Base-by-base conservation (phyloP, 1,284 basidiomycete genomes). In the Sporisorium iseilematis-ciliati region DNA sequence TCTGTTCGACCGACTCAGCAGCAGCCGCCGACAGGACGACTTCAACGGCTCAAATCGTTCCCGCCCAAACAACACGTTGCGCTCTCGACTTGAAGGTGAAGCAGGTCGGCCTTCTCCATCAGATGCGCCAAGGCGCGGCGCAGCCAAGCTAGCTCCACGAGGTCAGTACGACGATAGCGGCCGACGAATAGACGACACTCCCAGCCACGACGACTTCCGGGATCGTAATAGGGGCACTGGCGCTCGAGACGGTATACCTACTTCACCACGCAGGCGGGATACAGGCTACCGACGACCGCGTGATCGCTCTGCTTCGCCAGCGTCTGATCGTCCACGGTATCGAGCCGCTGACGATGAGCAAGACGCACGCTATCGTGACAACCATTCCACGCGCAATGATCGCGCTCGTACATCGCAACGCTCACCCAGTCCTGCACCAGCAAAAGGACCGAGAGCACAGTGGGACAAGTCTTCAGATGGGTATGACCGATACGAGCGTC, bases 141-240 rank as follows among this genome's bases (percentile, higher is more conserved):
- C 26, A 18, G 33, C 65, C 20, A 68, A 65, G 35, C 63, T 70
- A 14, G 72, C 72, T 18, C 72, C 72, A 11, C 23, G 66, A 21
- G 66, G 66, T 20, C 56, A 49, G 26, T 75, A 75, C 31, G 72
- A 75, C 33, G 67, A 70, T 5, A 46, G 42, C 20, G 72, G 72
- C 3, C 57, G 66, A 26, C 59, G 66, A 7, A 42, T 75, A 31
- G 67, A 75, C 49, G 59, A 54, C 12, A n/a, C n/a, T 16, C 21
- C 57, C 4, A 40, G 29, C 41, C 43, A 20, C 40, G 42, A 20
- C 21, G 56, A 63, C 29, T 8, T 38, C 6, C 31, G 51, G 29
- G 57, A 56, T 42, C 52, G 54, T n/a, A 54, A 26, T 18, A 46
- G 48, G 23, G 52, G 21, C 16, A 5, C 26, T 26, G 21, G n/a